Conservation (phyloP, 352 stramenopile genomes). For the Pelagophyceae sp. region DNA sequence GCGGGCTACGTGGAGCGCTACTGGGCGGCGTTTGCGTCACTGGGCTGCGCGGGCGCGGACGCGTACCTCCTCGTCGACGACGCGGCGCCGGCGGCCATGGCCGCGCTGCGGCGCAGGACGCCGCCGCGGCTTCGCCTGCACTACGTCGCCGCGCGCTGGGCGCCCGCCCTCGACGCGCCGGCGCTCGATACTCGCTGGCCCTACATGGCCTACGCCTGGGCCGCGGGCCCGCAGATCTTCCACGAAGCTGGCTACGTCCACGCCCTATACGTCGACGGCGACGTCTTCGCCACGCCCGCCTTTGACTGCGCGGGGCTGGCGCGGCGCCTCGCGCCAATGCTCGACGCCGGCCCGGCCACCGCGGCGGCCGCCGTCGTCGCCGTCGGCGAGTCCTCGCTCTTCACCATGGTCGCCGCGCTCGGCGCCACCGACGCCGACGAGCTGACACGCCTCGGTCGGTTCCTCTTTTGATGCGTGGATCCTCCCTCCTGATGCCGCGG, state of each 20-base stretch:
- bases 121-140: not conserved
- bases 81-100: not conserved
- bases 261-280: not conserved
- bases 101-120: not conserved
- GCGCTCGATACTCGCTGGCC: not conserved
- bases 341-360: not conserved
- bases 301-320: not conserved
- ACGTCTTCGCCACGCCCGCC: not conserved
- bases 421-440: too few relatives aligned
- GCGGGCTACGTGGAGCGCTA: not conserved
- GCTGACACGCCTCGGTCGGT: too few relatives aligned
- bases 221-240: not conserved
- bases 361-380: not conserved
- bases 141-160: not conserved
- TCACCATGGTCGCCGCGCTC: not conserved
- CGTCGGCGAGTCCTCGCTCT: not conserved
- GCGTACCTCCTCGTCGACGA: not conserved
- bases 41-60: not conserved
- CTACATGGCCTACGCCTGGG: not conserved
- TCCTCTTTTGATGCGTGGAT: too few relatives aligned
- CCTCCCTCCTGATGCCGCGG: too few relatives aligned
- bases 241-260: not conserved
- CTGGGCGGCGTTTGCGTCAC: not conserved
- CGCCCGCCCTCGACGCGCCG: not conserved
- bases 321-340: not conserved